Conservation (phyloP, 352 stramenopile species). For the Blastocystis hominis region DNA sequence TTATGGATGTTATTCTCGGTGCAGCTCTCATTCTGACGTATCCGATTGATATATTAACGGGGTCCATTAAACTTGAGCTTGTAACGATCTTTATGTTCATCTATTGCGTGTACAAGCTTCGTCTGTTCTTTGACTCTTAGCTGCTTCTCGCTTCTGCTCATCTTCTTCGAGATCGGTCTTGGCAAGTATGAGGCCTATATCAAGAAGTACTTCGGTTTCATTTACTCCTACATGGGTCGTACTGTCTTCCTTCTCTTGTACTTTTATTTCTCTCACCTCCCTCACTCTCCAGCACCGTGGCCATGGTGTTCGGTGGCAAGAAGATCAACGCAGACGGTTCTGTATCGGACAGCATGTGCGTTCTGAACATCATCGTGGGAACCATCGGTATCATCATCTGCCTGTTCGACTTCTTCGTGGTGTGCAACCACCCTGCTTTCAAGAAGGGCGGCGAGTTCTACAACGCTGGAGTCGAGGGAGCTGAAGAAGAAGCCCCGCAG, state of each 20-base stretch:
- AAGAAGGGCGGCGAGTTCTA: slow-evolving; percentile 58
- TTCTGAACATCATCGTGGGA: slow-evolving; percentile 11
- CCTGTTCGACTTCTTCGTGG: slow-evolving; percentile 53
- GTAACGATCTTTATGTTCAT: slow-evolving; percentile 42
- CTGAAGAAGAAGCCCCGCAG: not conserved
- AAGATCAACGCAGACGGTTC: not conserved
- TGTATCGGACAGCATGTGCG: not conserved
- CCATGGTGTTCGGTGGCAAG: slow-evolving; percentile 19
- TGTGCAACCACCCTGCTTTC: slow-evolving; percentile 56
- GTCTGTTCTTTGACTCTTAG: not conserved
- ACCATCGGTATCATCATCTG: slow-evolving; percentile 42
- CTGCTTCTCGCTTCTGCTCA: slow-evolving; percentile 4
- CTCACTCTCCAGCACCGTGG: not conserved
- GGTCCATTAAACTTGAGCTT: not conserved
- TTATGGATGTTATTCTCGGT: slow-evolving; percentile 32
- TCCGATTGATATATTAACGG: slow-evolving; percentile 31
- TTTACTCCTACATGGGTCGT: slow-evolving; percentile 52
- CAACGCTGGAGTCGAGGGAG: not conserved
- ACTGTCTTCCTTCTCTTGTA: slow-evolving; percentile 57
- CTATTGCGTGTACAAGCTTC: slow-evolving; percentile 23
- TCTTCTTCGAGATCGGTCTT: slow-evolving; percentile 40
- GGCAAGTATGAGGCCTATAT: slow-evolving; percentile 51
- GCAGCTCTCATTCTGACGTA: slow-evolving; percentile 23
- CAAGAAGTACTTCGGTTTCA: slow-evolving; percentile 56
- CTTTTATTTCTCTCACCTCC: not conserved